Conservation (phyloP, 169 alveolate genomes). For the Toxoplasma gondii region DNA sequence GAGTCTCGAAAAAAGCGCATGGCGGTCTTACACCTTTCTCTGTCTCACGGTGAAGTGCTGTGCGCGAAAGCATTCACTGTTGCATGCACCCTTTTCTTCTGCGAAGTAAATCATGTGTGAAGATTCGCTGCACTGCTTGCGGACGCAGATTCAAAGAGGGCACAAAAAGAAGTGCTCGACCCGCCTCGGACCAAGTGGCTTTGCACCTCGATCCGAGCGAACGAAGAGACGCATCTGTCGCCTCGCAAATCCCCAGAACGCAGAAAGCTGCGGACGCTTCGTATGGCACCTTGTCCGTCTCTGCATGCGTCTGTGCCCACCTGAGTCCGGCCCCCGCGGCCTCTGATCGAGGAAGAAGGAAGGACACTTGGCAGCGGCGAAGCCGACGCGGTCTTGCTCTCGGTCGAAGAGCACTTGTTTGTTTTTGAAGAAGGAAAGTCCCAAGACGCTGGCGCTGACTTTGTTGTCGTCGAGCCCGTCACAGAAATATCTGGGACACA, state of each 20-base stretch:
- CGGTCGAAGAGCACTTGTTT: conserved; percentile 77
- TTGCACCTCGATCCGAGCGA: too few relatives aligned
- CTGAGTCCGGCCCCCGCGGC: conserved; percentile 32
- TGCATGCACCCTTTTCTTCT: neutral
- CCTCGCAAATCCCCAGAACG: too few relatives aligned
- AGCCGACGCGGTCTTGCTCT: conserved; percentile 72
- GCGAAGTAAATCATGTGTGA: too few relatives aligned
- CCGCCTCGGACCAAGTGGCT: too few relatives aligned
- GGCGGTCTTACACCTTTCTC: neutral
- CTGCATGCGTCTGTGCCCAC: neutral
- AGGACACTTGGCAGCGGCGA: conserved; percentile 42
- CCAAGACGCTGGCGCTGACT: conserved; percentile 67
- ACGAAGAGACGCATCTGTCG: too few relatives aligned
- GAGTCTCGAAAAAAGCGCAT: neutral
- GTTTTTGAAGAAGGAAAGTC: conserved; percentile 77
- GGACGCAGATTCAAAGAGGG: too few relatives aligned
- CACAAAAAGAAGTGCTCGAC: too few relatives aligned
- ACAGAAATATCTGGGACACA: neutral
- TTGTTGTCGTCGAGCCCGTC: conserved; percentile 62
- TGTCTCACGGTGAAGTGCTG: too few relatives aligned
- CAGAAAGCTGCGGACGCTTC: too few relatives aligned
- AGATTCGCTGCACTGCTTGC: too few relatives aligned
- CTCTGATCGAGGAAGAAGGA: conserved; percentile 46
- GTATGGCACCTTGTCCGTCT: neutral
- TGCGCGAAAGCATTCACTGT: too few relatives aligned